phyloP scores from a whole-genome alignment of 495 filamentous ascomycete species.

The Glonium stellatum region DNA sequence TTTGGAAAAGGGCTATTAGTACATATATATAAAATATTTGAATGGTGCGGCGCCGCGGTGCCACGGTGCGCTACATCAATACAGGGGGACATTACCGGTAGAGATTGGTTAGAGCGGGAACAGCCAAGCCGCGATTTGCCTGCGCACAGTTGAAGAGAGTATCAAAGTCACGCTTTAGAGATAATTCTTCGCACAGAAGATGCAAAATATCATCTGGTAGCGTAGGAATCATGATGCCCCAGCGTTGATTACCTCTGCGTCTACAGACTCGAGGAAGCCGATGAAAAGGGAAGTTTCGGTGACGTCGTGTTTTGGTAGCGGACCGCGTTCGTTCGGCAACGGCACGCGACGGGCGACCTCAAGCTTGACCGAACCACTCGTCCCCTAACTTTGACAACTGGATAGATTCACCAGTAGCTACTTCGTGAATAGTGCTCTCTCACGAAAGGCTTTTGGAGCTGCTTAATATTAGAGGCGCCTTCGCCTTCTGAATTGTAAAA shows the following conservation, averaged over 20 bases:
- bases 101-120: conserved; percentile 52
- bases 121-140: conserved; percentile 45
- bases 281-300: background rate
- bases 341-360: background rate
- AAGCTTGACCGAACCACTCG: background rate
- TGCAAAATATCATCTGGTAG: conserved; percentile 56
- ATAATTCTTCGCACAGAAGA: conserved; percentile 52
- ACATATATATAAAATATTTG: background rate
- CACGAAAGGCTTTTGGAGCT: background rate
- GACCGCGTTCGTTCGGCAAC: background rate
- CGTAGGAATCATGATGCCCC: conserved; percentile 24
- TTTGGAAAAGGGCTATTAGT: background rate
- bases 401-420: background rate
- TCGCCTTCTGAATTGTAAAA: background rate
- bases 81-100: conserved; percentile 45
- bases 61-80: background rate
- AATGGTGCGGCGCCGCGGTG: background rate
- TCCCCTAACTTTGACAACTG: background rate
- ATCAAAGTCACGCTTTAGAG: conserved; percentile 45
- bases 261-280: conserved; percentile 1
- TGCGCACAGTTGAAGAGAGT: conserved; percentile 52
- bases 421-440: background rate
- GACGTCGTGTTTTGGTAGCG: background rate
- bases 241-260: background rate
- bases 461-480: background rate